Percentiles rank a stretch among this genome's conserved stretches.
phyloP scores from a whole-genome alignment of 2,329 filamentous ascomycete genomes.

The Fusarium lyarnte region DNA sequence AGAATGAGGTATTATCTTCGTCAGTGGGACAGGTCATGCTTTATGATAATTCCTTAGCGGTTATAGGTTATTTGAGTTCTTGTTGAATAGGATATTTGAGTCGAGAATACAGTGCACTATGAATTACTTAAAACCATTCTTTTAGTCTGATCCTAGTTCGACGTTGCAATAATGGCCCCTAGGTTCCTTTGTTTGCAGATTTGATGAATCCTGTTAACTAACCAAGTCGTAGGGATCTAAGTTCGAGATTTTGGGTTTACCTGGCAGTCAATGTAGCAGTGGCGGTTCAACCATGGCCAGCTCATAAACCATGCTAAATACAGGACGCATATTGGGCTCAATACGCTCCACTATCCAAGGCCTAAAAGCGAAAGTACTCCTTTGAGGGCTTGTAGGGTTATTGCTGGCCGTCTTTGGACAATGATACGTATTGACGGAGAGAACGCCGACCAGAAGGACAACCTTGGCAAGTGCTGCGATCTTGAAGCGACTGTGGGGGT shows the following conservation, averaged over 20 bases:
- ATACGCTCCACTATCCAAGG: rapidly evolving
- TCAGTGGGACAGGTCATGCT: not conserved
- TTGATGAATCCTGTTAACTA: rapidly evolving
- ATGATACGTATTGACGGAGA: not conserved
- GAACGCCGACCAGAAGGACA: not conserved
- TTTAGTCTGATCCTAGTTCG: rapidly evolving
- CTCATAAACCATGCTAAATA: not conserved
- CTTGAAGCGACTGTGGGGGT: not conserved
- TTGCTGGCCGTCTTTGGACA: not conserved
- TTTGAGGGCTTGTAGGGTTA: not conserved
- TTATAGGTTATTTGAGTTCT: too few relatives aligned
- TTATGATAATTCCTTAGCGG: not conserved
- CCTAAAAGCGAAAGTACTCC: not conserved
- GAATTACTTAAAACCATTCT: not conserved
- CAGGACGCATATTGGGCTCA: not conserved
- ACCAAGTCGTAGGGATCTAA: rapidly evolving
- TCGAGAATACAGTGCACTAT: too few relatives aligned
- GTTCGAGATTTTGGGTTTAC: rapidly evolving
- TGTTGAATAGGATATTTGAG: too few relatives aligned
- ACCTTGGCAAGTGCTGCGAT: not conserved
- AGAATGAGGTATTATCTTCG: not conserved
- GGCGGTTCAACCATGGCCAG: not conserved
- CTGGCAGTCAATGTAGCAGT: rapidly evolving
- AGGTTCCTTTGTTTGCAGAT: rapidly evolving
- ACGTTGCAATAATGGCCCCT: too few relatives aligned